A percentile compares a stretch with the other conserved stretches of the same genome.
Conservation (phyloP, 208 protist species). For the Vickermania spadyakhi region DNA sequence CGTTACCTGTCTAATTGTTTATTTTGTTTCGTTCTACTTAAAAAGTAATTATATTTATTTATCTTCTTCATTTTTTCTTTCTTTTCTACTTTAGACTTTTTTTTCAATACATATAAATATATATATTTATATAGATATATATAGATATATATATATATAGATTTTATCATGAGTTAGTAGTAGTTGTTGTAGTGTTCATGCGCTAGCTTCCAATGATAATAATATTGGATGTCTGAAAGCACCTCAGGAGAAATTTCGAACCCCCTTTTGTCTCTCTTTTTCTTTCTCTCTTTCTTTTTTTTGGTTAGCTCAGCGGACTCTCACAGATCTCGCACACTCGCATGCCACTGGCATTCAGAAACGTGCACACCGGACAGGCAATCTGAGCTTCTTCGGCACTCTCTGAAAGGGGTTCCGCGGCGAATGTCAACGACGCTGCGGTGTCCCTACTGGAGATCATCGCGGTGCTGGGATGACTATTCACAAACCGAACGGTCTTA, state of each 20-base stretch:
- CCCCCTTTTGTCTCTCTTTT: not conserved
- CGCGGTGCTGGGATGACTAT: no score
- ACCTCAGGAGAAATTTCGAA: no score
- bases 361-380: conserved; percentile 64
- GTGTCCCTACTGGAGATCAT: no score
- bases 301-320: conserved; percentile 22
- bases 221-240: no score
- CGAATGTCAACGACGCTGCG: no score
- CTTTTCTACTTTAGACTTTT: not conserved
- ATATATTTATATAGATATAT: no score
- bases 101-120: no score
- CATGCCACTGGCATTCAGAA: conserved; percentile 55
- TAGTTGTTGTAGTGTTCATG: not conserved
- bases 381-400: conserved; percentile 15
- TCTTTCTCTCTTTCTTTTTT: not conserved
- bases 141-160: not conserved
- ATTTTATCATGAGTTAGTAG: not conserved
- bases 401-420: not conserved
- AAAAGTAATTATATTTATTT: no score
- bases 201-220: no score
- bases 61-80: not conserved
- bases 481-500: no score
- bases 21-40: no score
- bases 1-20: no score
- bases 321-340: conserved; percentile 79